These are phyloP conservation scores for Pseudognaphalium luteoalbum DNA, from an alignment of 129 eudicot species.

Conservation along the genomic window DNA sequence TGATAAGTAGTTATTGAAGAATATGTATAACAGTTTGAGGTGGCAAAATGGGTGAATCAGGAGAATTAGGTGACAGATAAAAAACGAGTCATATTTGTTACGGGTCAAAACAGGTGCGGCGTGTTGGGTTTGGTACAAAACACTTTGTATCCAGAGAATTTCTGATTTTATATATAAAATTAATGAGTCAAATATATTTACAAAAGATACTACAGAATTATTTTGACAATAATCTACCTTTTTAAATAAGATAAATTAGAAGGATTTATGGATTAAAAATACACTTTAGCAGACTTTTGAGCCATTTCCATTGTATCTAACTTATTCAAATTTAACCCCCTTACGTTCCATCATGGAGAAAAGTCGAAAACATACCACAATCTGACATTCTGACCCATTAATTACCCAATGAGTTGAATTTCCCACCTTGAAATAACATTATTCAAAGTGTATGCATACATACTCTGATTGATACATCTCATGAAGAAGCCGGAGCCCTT, in stretches of 20 bases:
- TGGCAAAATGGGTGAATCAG: not conserved
- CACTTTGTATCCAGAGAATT: too few relatives aligned
- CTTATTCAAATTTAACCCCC: not conserved
- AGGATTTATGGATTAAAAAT: not conserved
- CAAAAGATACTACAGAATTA: not conserved
- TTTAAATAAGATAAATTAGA: too few relatives aligned
- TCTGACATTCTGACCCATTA: not conserved
- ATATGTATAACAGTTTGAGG: not conserved
- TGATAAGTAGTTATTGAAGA: too few relatives aligned
- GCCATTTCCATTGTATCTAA: not conserved
- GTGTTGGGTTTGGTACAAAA: too few relatives aligned
- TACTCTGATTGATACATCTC: slow-evolving; percentile 96
- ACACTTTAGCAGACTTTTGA: not conserved
- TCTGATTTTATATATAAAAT: too few relatives aligned
- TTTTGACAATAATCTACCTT: not conserved
- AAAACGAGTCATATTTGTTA: not conserved
- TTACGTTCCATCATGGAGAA: not conserved
- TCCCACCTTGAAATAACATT: not conserved
- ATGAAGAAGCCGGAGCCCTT: slow-evolving; percentile 68
- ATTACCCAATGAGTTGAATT: not conserved
- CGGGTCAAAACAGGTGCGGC: not conserved
- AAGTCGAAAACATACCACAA: not conserved
- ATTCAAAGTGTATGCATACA: slow-evolving; percentile 16
- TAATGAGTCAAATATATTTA: not conserved
- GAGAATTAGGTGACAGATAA: not conserved